These are phyloP conservation scores for Candida silvatica DNA, from an alignment of 805 yeast genomes.

Conservation along the genomic window DNA sequence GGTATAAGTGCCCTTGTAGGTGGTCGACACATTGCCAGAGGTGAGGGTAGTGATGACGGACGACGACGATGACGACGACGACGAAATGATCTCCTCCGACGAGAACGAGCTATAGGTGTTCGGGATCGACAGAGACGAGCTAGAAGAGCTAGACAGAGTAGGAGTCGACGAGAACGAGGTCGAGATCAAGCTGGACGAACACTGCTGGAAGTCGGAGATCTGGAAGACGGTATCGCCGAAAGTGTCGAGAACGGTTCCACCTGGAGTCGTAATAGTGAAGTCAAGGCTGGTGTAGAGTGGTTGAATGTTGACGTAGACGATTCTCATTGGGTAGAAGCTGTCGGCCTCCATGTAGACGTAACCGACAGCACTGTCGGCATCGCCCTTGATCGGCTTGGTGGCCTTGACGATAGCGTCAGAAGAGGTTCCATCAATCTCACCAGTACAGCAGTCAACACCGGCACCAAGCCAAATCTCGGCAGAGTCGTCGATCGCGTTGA, in stretches of 20 bases:
- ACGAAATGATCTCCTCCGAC: too few species aligned
- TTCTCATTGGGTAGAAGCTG: constrained; percentile 11
- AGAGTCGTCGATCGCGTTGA: constrained; percentile 22
- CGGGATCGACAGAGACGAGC: too few species aligned
- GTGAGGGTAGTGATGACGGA: too few species aligned
- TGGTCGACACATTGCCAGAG: too few species aligned
- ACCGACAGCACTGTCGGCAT: constrained; percentile 2
- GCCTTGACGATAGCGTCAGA: constrained; percentile 6
- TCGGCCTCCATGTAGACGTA: constrained; percentile 9
- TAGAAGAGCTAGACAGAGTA: too few species aligned
- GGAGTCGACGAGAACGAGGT: too few species aligned
- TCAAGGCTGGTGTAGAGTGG: constrained; percentile 6
- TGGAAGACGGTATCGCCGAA: constrained; percentile 1
- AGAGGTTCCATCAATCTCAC: constrained; percentile 3
- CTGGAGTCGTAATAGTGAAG: constrained; percentile 8
- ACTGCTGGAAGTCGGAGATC: not conserved
- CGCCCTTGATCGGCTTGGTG: constrained; percentile 3
- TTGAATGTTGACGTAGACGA: constrained; percentile 10
- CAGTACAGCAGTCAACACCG: constrained; percentile 26
- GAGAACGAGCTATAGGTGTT: too few species aligned
- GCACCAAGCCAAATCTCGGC: constrained; percentile 25
- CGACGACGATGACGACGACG: too few species aligned
- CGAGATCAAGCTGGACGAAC: too few species aligned
- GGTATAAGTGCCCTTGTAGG: too few species aligned
- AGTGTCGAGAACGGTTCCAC: constrained; percentile 3